These are phyloP conservation scores for Russula vinacea DNA, from an alignment of 768 basidiomycete species.

Conservation along the genomic window DNA sequence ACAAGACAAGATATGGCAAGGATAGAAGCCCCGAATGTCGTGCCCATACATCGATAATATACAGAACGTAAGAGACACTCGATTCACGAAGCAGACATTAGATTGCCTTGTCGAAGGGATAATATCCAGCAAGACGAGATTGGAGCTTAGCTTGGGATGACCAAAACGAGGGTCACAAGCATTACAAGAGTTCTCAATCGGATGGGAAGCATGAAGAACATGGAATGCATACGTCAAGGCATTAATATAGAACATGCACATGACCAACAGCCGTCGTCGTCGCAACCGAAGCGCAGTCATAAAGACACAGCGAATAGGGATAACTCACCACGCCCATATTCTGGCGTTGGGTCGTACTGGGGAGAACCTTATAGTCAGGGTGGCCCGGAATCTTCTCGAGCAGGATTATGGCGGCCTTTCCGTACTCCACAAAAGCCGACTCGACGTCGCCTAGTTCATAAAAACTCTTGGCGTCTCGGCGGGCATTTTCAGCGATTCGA, in stretches of 20 bases:
- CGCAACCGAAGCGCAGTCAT: slow-evolving; percentile 4
- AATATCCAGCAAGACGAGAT: too few species aligned
- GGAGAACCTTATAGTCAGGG: slow-evolving; percentile 54
- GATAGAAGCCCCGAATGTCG: too few species aligned
- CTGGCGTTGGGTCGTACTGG: slow-evolving; percentile 56
- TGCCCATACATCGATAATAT: too few species aligned
- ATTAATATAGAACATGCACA: slow-evolving; percentile 1
- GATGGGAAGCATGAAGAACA: neutral
- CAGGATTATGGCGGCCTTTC: slow-evolving; percentile 71
- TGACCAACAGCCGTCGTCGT: too few species aligned
- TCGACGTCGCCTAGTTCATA: slow-evolving; percentile 55
- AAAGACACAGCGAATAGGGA: slow-evolving; percentile 7
- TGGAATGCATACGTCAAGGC: too few species aligned
- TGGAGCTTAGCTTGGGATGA: too few species aligned
- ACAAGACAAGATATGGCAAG: neutral
- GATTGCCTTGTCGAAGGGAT: too few species aligned
- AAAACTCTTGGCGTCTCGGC: slow-evolving; percentile 39
- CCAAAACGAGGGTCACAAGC: too few species aligned
- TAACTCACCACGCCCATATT: slow-evolving; percentile 66
- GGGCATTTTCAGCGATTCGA: slow-evolving; percentile 58
- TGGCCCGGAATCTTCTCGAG: slow-evolving; percentile 74
- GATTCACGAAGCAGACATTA: too few species aligned
- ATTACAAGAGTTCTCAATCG: neutral
- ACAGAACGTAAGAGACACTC: too few species aligned
- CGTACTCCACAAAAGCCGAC: slow-evolving; percentile 67